A percentile compares a stretch with the other conserved stretches of the same genome.
These are phyloP conservation scores for Euphorbia pulcherrima DNA, from an alignment of 345 rosid genomes.

Conservation along the genomic window DNA sequence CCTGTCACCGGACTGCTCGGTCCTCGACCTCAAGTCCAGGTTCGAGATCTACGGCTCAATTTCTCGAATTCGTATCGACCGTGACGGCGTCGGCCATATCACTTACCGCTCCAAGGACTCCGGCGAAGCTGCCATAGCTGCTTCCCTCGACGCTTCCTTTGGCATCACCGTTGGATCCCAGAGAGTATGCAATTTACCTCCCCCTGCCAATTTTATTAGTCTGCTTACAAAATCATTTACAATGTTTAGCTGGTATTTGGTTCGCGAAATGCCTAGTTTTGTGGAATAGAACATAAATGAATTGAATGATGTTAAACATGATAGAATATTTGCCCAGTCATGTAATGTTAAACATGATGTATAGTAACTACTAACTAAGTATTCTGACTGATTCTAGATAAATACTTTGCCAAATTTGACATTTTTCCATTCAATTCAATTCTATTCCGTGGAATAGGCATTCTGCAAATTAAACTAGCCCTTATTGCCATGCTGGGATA, in stretches of 20 bases:
- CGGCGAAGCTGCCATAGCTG: conserved; percentile 73
- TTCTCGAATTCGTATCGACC: conserved; percentile 75
- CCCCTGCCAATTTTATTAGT: neutral
- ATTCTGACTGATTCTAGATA: no score
- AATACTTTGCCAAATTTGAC: no score
- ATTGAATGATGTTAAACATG: no score
- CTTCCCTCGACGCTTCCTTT: conserved; percentile 64
- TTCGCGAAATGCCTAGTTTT: no score
- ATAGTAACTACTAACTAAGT: no score
- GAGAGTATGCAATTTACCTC: conserved; percentile 26
- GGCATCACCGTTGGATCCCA: conserved; percentile 60
- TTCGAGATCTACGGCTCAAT: conserved; percentile 92
- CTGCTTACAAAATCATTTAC: neutral
- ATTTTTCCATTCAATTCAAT: no score
- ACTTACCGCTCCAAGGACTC: conserved; percentile 63
- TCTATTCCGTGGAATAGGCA: no score
- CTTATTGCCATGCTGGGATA: no score
- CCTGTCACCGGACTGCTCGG: conserved; percentile 61
- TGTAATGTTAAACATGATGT: no score
- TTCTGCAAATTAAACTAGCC: no score
- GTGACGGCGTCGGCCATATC: conserved; percentile 56
- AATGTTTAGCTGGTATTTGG: neutral
- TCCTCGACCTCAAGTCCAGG: conserved; percentile 79
- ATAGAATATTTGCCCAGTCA: no score
- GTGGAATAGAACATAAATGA: no score